A percentile compares a stretch with the other conserved stretches of the same genome.
These are phyloP conservation scores for Geosmithia flava DNA, from an alignment of 2,329 filamentous ascomycete species.

Conservation along the genomic window DNA sequence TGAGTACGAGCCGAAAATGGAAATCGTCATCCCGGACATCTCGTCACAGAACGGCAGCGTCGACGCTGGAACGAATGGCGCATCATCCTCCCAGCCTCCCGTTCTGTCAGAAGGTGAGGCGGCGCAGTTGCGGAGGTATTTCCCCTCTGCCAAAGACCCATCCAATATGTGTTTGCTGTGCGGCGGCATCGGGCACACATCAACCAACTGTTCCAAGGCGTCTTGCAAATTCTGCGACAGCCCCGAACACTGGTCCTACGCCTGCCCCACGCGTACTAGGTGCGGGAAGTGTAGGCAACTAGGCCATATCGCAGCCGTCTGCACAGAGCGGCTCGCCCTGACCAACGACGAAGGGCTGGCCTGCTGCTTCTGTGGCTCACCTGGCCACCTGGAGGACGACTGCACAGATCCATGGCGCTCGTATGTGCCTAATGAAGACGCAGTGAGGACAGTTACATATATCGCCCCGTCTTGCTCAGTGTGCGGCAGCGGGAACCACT, in stretches of 20 bases:
- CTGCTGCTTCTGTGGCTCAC: slow-evolving; percentile 48
- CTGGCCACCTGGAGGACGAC: slow-evolving; percentile 42
- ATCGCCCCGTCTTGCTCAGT: slow-evolving; percentile 41
- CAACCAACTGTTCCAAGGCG: slow-evolving; percentile 28
- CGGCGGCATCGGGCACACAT: slow-evolving; percentile 32
- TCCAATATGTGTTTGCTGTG: slow-evolving; percentile 38
- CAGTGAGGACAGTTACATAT: slow-evolving; percentile 32
- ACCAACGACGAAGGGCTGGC: slow-evolving; percentile 39
- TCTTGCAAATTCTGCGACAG: slow-evolving; percentile 35
- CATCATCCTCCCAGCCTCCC: no score
- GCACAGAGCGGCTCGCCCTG: slow-evolving; percentile 41
- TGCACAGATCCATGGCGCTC: slow-evolving; percentile 52
- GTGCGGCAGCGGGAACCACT: slow-evolving; percentile 44
- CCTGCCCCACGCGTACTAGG: slow-evolving; percentile 36
- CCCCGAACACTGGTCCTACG: slow-evolving; percentile 31
- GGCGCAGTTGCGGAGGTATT: slow-evolving; percentile 29
- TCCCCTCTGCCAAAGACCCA: slow-evolving; percentile 31
- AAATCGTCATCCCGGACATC: not conserved
- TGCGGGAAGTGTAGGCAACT: slow-evolving; percentile 50
- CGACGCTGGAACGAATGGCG: not conserved
- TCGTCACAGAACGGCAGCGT: not conserved
- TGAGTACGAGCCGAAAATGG: slow-evolving; percentile 10
- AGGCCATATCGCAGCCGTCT: slow-evolving; percentile 41
- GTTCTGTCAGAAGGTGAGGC: not conserved
- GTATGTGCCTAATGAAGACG: slow-evolving; percentile 27